Base-by-base conservation (phyloP, 257 asterid species). In the Paraleonurus japonicus region DNA sequence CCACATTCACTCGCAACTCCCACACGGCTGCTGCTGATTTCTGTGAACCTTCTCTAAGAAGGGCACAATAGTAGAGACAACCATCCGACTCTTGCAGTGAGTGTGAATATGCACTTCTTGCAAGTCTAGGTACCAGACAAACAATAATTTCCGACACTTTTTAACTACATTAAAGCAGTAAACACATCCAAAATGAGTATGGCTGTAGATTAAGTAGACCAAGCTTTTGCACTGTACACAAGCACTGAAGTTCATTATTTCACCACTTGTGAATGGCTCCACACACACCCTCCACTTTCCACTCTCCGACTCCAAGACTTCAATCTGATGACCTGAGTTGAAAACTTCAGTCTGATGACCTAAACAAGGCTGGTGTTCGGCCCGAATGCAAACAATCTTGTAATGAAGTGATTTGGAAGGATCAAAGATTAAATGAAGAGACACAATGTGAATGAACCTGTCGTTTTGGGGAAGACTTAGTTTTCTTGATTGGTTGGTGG, bases 311-410 rank as follows among this genome's bases (percentile, higher is more conserved):
- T 15, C 2, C 0, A 37, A 37, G 4, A 37, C 45, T 37, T 32
- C 37, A 6, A 32, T 32, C 7, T 32, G 37, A 0, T 41, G n/a
- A 0, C 15, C 16, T 12, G n/a, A n/a, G n/a, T n/a, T n/a, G 37
- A 32, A 32, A 32, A 32, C 37, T 5, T 32, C 37, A 32, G 6
- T 32, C 37, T 32, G 37, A 32, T 41, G n/a, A 0, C 15, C 16
- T 12, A 12, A 1, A 41, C 3, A 4, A 12, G 45, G 45, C 45
- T 37, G 15, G 2, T 8, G 0, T 11, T 41, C 16, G 8, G 22
- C 57, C 33, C 70, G 24, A 15, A 65, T 6, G 24, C 70, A 65
- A 3, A 65, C 26, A 15, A 65, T 45, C 58, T 43, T 43, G 70
- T 65, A 43, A 15, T 65, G 19, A 1, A 20, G 70, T 0, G 70